Evolutionary conservation across 441 rosid species (phyloP), one percentile per base, ranked within the genome.

Genomic region (Arabidopsis lyrata): DNA sequence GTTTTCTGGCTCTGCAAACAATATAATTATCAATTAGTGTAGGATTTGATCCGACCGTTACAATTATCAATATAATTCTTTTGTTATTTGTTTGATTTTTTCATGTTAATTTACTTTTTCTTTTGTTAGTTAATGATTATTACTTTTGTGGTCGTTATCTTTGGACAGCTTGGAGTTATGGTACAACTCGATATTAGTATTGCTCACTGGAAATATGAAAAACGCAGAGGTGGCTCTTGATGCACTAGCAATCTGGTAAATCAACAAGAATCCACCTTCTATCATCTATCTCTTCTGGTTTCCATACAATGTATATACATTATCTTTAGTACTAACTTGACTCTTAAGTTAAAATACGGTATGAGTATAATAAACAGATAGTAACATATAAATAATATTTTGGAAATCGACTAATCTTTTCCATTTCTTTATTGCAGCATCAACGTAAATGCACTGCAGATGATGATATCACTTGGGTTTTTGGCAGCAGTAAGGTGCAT

Each of bases 401-500:
- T 44, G 15, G 29, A 5, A 45, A 20, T 22, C 22, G 5, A n/a
- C 22, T 27, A 8, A 58, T 52, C 13, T 11, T 52, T 13, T 35
- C 4, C 36, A 38, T 4, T 68, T 48, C 61, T 49, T 14, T n/a
- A 2, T 44, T 44, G 18, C 83, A 91, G 97, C 81, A 67, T 90
- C 59, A 88, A 79, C 79, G 82, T 90, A 78, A 89, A 73, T 70
- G 90, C 89, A 24, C 75, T 87, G 81, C 95, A 86, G 52, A 85
- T 89, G 92, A 90, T 88, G 96, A 80, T 93, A 66, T 82, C 93
- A 1, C 81, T 93, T 15, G 98, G 97, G 8, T 93, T 93, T 85
- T 81, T 86, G 55, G 93, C 87, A 67, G 95, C 93, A 60, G 86
- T 87, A 38, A 86, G 93, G 98, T 87, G 68, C 35, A 3, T 13